Percentiles rank a stretch among this genome's conserved stretches.
Evolutionary conservation across 352 stramenopile species (phyloP).

Genomic region (Globisporangium perplexum): DNA sequence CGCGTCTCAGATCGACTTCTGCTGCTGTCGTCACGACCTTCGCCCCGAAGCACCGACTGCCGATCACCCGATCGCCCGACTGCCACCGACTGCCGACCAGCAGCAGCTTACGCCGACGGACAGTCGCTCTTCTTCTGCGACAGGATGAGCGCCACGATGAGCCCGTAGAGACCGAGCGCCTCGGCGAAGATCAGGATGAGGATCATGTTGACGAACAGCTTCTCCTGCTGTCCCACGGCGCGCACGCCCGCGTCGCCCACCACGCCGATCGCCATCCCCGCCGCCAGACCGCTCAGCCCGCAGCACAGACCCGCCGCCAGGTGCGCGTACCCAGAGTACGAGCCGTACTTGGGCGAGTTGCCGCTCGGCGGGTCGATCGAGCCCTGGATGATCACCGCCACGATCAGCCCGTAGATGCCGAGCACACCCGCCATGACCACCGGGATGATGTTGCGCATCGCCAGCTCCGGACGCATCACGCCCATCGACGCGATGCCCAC

Average conservation of each 20-base stretch:
- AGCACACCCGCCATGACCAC: slow-evolving; percentile 98
- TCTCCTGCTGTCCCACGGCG: slow-evolving; percentile 96
- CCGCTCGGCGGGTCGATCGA: slow-evolving; percentile 80
- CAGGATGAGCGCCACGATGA: slow-evolving; percentile 95
- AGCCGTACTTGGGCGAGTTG: slow-evolving; percentile 79
- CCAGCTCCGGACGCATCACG: slow-evolving; percentile 93
- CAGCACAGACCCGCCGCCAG: slow-evolving; percentile 93
- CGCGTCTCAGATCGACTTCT: too few species aligned
- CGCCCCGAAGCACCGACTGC: too few species aligned
- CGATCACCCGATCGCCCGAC: too few species aligned
- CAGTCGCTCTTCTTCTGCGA: slow-evolving; percentile 73
- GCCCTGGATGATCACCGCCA: slow-evolving; percentile 93
- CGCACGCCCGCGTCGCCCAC: slow-evolving; percentile 95
- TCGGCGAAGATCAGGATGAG: slow-evolving; percentile 99
- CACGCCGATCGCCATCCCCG: slow-evolving; percentile 94
- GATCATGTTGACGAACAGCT: slow-evolving; percentile 98
- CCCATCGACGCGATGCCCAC: slow-evolving; percentile 96
- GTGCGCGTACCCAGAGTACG: slow-evolving; percentile 94
- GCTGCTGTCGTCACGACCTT: too few species aligned
- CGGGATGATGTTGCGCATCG: slow-evolving; percentile 99
- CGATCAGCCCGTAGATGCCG: slow-evolving; percentile 96
- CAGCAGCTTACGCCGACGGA: slow-evolving; percentile 25
- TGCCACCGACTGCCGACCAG: too few species aligned
- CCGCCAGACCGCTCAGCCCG: slow-evolving; percentile 90
- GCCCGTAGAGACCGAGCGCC: slow-evolving; percentile 94